phyloP scores from a whole-genome alignment of 208 protist genomes.

The Acanthamoeba divionensis region DNA sequence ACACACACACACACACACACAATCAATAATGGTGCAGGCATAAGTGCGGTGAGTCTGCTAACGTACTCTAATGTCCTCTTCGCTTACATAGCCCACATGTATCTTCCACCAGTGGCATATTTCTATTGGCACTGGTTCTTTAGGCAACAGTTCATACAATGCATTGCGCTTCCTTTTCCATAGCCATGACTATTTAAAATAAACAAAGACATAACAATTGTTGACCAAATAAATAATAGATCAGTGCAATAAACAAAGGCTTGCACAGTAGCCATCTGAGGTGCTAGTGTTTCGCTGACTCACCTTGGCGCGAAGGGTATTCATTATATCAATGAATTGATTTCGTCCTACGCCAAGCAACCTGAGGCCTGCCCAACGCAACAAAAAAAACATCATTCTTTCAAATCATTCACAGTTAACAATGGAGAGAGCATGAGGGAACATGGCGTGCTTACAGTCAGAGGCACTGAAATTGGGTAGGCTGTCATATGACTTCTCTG shows the following conservation, averaged over 20 bases:
- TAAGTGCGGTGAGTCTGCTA: neutral
- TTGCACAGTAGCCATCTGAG: slow-evolving; percentile 55
- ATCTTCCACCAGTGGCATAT: slow-evolving; percentile 82
- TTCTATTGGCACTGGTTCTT: slow-evolving; percentile 62
- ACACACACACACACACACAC: too few species aligned
- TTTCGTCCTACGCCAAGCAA: slow-evolving; percentile 94
- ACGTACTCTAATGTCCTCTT: slow-evolving; percentile 64
- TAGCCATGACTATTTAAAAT: slow-evolving; percentile 12
- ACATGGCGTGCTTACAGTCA: slow-evolving; percentile 77
- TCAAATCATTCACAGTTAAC: neutral
- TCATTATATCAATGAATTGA: slow-evolving; percentile 95
- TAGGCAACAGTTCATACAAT: slow-evolving; percentile 71
- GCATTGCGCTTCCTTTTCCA: slow-evolving; percentile 71
- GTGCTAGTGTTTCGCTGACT: too few species aligned
- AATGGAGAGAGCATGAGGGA: neutral
- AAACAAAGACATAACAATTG: neutral
- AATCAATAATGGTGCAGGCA: slow-evolving; percentile 23
- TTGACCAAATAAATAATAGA: too few species aligned
- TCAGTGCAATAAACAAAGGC: slow-evolving; percentile 17
- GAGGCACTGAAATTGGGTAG: slow-evolving; percentile 96
- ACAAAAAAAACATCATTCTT: neutral
- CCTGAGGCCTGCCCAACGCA: slow-evolving; percentile 77
- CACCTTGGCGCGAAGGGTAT: slow-evolving; percentile 90
- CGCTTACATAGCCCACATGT: slow-evolving; percentile 54
- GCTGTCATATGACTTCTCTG: slow-evolving; percentile 88